phyloP scores from a whole-genome alignment of 805 yeast genomes.

The Alloascoidea hylecoeti region DNA sequence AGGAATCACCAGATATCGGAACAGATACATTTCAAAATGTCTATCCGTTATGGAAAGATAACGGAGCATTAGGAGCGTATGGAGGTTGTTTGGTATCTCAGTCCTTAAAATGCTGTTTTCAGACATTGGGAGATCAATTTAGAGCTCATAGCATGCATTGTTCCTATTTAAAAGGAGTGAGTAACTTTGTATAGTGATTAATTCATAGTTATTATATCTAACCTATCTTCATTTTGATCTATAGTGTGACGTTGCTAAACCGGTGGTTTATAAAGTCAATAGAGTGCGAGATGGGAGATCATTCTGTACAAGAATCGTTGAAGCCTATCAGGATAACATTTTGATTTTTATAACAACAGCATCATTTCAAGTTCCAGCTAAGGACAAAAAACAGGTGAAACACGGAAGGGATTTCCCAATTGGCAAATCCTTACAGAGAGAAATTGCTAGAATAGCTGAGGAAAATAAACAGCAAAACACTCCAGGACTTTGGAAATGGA shows the following conservation, averaged over 20 bases:
- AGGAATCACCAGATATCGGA: too few relatives aligned
- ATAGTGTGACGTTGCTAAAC: constrained; percentile 18
- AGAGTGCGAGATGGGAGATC: constrained; percentile 31
- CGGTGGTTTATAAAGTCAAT: constrained; percentile 10
- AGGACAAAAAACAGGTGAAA: background rate
- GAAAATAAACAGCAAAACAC: too few relatives aligned
- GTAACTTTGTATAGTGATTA: constrained; percentile 1
- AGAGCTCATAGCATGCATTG: constrained; percentile 8
- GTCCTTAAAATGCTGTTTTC: constrained; percentile 7
- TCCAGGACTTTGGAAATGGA: too few relatives aligned
- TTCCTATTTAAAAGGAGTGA: constrained; percentile 7
- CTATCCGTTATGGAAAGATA: constrained; percentile 7
- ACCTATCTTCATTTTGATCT: constrained; percentile 1
- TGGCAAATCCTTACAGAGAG: background rate
- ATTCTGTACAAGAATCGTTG: constrained; percentile 24
- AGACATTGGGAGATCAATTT: constrained; percentile 6
- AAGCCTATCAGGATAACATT: constrained; percentile 35
- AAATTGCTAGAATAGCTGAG: too few relatives aligned
- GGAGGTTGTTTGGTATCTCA: constrained; percentile 10
- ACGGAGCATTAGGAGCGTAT: constrained; percentile 8
- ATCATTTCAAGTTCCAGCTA: constrained; percentile 22
- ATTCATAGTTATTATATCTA: background rate
- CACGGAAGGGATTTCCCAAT: constrained; percentile 1
- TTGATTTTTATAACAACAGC: constrained; percentile 36
- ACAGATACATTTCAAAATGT: constrained; percentile 1